Evolutionary conservation across 1,284 basidiomycete genomes (phyloP).

Genomic region (Tetrapyrgos nigripes): DNA sequence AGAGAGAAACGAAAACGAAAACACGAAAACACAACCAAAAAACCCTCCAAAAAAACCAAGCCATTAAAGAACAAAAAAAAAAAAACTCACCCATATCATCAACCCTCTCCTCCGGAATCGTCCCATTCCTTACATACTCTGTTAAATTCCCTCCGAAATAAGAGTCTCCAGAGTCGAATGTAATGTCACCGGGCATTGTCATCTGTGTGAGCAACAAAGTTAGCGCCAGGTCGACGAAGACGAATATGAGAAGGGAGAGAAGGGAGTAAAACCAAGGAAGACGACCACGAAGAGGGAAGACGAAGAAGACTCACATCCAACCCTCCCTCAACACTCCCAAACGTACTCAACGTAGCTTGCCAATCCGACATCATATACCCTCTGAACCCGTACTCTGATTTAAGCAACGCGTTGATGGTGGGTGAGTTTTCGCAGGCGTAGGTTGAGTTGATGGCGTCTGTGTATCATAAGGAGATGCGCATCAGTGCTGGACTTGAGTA

Average conservation of each 20-base stretch:
- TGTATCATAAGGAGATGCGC: background rate
- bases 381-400: slow-evolving; percentile 82
- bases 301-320: slow-evolving; percentile 58
- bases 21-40: no score
- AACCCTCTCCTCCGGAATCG: slow-evolving; percentile 66
- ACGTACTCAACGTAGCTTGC: slow-evolving; percentile 52
- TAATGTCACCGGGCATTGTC: slow-evolving; percentile 79
- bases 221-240: background rate
- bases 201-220: slow-evolving; percentile 50
- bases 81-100: slow-evolving; percentile 79
- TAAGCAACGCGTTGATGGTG: slow-evolving; percentile 79
- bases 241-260: no score
- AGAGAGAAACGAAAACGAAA: no score
- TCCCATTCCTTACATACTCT: slow-evolving; percentile 70
- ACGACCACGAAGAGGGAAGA: no score
- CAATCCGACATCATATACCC: slow-evolving; percentile 80
- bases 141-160: slow-evolving; percentile 73
- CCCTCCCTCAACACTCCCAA: slow-evolving; percentile 62
- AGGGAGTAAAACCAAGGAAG: no score
- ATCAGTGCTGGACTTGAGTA: no score
- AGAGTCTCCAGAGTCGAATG: slow-evolving; percentile 52
- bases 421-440: slow-evolving; percentile 83
- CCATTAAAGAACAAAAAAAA: no score
- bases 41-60: no score
- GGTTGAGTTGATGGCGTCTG: slow-evolving; percentile 77